Evolutionary conservation across 2,329 filamentous ascomycete species (phyloP).

Genomic region (Epichloe gansuensis): DNA sequence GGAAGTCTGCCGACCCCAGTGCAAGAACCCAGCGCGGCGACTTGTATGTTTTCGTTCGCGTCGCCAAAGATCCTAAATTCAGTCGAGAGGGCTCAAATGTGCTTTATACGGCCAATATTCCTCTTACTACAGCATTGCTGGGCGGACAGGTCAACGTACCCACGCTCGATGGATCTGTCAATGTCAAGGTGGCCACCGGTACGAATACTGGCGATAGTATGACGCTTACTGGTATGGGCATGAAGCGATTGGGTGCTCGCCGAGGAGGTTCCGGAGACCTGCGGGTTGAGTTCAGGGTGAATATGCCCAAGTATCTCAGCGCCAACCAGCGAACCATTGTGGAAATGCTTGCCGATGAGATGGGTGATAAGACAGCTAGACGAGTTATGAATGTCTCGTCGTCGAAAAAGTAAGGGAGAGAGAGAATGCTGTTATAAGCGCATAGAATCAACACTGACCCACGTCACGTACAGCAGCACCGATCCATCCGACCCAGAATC

Average conservation of each 20-base stretch:
- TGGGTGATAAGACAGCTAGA: slow-evolving; percentile 84
- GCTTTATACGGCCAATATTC: slow-evolving; percentile 80
- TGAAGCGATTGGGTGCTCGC: slow-evolving; percentile 68
- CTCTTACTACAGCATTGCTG: slow-evolving; percentile 81
- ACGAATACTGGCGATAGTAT: slow-evolving; percentile 88
- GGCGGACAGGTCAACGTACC: slow-evolving; percentile 84
- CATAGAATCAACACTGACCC: neutral
- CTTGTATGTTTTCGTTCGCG: slow-evolving; percentile 79
- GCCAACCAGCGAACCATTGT: slow-evolving; percentile 84
- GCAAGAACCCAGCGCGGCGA: slow-evolving; percentile 64
- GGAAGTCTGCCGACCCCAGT: slow-evolving; percentile 50
- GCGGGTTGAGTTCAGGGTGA: slow-evolving; percentile 85
- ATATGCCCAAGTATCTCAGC: slow-evolving; percentile 88
- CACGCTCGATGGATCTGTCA: slow-evolving; percentile 80
- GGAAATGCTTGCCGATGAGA: slow-evolving; percentile 93
- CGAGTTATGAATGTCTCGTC: slow-evolving; percentile 70
- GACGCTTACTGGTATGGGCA: slow-evolving; percentile 80
- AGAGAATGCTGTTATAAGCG: neutral
- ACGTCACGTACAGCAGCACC: neutral
- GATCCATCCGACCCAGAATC: slow-evolving; percentile 25
- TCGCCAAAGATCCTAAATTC: slow-evolving; percentile 84
- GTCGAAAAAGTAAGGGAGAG: slow-evolving; percentile 6
- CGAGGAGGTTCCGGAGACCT: slow-evolving; percentile 65
- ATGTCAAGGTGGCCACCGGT: slow-evolving; percentile 80
- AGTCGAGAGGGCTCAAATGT: slow-evolving; percentile 79